Conservation (phyloP, 805 yeast genomes). For the Cephaloascus fragrans region DNA sequence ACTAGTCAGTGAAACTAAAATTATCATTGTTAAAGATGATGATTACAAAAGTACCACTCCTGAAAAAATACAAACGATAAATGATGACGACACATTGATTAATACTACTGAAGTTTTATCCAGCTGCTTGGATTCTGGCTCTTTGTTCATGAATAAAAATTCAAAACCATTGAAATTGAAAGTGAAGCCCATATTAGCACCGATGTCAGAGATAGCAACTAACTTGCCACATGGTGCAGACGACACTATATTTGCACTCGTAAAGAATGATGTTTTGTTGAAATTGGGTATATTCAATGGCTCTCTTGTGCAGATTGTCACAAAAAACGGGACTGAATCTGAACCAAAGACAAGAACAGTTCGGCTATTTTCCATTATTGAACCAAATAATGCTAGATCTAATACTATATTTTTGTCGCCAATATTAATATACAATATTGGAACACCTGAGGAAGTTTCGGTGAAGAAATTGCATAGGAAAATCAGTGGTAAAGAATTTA, state of each 20-base stretch:
- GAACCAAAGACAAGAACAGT: constrained; percentile 18
- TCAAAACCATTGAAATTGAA: too few relatives aligned
- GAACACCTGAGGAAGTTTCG: constrained; percentile 14
- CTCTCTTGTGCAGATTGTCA: constrained; percentile 8
- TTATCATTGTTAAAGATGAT: constrained; percentile 16
- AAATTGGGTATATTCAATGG: constrained; percentile 54
- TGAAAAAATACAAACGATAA: too few relatives aligned
- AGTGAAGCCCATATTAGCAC: too few relatives aligned
- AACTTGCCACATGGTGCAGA: too few relatives aligned
- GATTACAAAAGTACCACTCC: too few relatives aligned
- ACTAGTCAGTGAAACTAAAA: constrained; percentile 7
- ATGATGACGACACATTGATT: too few relatives aligned
- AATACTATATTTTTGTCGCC: constrained; percentile 54
- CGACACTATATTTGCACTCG: constrained; percentile 17
- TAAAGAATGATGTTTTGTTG: constrained; percentile 41
- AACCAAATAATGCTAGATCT: constrained; percentile 39
- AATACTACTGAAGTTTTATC: too few relatives aligned
- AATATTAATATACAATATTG: constrained; percentile 40
- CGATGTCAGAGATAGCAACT: too few relatives aligned
- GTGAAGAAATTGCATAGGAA: too few relatives aligned
- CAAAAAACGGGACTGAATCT: constrained; percentile 2
- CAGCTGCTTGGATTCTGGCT: too few relatives aligned
- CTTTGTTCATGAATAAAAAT: too few relatives aligned
- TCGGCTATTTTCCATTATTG: constrained; percentile 49
- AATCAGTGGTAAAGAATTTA: too few relatives aligned